phyloP scores from a whole-genome alignment of 2,329 filamentous ascomycete species.

The Fusarium sacchari region DNA sequence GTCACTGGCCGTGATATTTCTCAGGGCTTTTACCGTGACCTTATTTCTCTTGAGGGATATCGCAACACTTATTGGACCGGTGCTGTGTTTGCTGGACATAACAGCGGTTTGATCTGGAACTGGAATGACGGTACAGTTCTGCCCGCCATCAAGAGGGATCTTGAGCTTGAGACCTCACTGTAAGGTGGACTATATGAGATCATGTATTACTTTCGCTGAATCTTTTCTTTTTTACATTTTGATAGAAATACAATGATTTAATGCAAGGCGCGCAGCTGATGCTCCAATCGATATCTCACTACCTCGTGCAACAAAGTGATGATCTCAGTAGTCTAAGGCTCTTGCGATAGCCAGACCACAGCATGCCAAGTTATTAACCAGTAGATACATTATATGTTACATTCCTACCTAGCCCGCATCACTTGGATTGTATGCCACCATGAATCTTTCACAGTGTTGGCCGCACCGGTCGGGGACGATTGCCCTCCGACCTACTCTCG shows the following conservation, averaged over 20 bases:
- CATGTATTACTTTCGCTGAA: neutral
- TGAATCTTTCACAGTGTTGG: neutral
- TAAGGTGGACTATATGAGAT: neutral
- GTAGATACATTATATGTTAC: rapidly evolving
- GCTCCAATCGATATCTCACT: neutral
- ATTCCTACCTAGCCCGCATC: rapidly evolving
- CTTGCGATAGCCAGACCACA: neutral
- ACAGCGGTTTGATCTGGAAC: conserved; percentile 33
- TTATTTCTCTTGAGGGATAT: conserved; percentile 16
- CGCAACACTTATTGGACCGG: conserved; percentile 37
- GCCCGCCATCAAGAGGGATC: conserved; percentile 27
- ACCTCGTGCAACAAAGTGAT: neutral
- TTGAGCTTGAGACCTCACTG: conserved; percentile 9
- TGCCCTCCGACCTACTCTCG: rapidly evolving
- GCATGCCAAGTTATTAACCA: neutral
- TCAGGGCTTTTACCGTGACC: conserved; percentile 16
- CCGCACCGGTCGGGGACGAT: neutral
- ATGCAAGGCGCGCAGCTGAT: neutral
- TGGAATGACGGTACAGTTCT: conserved; percentile 33
- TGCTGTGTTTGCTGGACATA: conserved; percentile 34
- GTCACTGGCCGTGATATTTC: conserved; percentile 10
- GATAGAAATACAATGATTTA: neutral
- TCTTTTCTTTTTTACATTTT: neutral
- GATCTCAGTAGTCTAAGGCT: neutral
- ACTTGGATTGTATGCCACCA: neutral